These are phyloP conservation scores for Nannochloris sp. DNA, from an alignment of 139 green algal genomes.

Conservation along the genomic window DNA sequence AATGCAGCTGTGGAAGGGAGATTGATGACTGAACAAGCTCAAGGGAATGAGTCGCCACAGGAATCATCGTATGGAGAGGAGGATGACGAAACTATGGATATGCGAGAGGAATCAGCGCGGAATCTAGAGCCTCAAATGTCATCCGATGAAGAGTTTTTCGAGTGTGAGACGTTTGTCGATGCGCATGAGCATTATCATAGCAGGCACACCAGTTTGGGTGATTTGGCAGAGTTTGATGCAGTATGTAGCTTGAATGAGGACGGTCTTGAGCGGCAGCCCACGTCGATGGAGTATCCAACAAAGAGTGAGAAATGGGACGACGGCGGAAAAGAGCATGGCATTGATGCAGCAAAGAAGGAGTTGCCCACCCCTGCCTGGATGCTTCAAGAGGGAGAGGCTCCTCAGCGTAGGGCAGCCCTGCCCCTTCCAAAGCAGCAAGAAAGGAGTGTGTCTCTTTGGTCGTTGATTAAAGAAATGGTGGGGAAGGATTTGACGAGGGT, in stretches of 20 bases:
- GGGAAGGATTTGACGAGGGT: conserved; percentile 71
- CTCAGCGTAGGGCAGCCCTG: conserved; percentile 31
- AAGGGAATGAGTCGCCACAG: not conserved
- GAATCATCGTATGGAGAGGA: conserved; percentile 11
- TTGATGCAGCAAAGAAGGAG: not conserved
- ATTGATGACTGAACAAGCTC: not conserved
- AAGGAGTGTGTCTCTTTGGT: conserved; percentile 72
- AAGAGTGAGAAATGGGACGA: not conserved
- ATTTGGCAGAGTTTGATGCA: conserved; percentile 6
- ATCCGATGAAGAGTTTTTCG: conserved; percentile 29
- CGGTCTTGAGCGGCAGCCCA: not conserved
- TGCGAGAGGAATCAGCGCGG: conserved; percentile 16
- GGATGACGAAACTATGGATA: conserved; percentile 19
- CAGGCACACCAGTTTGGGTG: conserved; percentile 5
- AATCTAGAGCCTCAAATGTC: not conserved
- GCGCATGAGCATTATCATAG: conserved; percentile 3
- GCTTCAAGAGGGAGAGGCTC: conserved; percentile 9
- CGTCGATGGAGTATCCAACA: not conserved
- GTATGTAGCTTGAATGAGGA: not conserved
- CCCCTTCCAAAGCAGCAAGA: conserved; percentile 57
- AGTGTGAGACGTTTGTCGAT: conserved; percentile 16
- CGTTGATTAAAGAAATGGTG: conserved; percentile 79
- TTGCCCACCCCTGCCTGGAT: conserved; percentile 19
- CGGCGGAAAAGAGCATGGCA: not conserved
- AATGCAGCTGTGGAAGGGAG: conserved; percentile 43